Evolutionary conservation across 768 basidiomycete genomes (phyloP), one percentile per base, ranked within the genome.

Genomic region (Leucocoprinus sp.): DNA sequence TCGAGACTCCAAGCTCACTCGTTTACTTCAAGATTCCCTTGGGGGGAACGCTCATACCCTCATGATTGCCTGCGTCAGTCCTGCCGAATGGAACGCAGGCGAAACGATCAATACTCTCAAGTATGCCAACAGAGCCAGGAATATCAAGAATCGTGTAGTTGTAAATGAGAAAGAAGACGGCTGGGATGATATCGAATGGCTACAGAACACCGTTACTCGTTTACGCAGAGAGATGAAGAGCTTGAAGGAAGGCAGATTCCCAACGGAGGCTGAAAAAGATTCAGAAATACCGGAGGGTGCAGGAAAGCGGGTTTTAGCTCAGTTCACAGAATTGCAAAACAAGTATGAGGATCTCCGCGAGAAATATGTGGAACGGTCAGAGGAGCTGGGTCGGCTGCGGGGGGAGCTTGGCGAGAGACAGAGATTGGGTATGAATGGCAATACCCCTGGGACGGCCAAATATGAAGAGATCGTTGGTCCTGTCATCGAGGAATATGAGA

Each of bases 401-500:
- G 73, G 82, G 41, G 87, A 89, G 56, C 72, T 89, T 17, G 87
- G 85, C 29, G 85, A 87, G 57, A 77, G 71, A 58, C 81, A 85
- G 53, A 74, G 84, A 31, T 55, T 60, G 15, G 77, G 77, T 23
- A 63, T 64, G 15, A 72, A 76, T 6, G 85, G 86, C 22, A 74
- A 76, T 26, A 55, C 82, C 17, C 75, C 77, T 2, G 85, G 79
- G 14, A 86, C 81, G 2, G 81, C 72, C 49, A 84, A 82, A 56
- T 91, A 91, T 56, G 90, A 91, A 57, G 90, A 91, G 64, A 92
- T 87, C 51, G 93, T 98, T 17, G 93, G 92, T 12, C 95, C 95
- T 2, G 93, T 99, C 54, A 96, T 99, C 42, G 89, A 96, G 64
- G 93, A 97, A 66, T 99, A 99, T 64, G 95, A 99, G 71, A 92